Evolutionary conservation across 345 rosid genomes (phyloP), one percentile per base, ranked within the genome.

Genomic region (Cardiospermum halicacabum): DNA sequence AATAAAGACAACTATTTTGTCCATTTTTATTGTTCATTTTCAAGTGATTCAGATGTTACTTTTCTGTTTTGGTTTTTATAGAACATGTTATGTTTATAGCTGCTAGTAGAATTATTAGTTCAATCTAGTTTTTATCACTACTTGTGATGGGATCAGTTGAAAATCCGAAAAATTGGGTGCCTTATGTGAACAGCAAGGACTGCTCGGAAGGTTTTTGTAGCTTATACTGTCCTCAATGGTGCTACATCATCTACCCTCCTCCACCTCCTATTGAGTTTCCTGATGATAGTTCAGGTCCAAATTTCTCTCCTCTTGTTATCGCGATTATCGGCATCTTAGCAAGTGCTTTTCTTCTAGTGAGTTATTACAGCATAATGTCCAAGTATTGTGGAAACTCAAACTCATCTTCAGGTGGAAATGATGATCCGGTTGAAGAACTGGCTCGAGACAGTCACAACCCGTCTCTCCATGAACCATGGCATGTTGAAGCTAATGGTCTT

Each of bases 211-310:
- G 89, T 27, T 61, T 81, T 27, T 94, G 99, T 65, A 84, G 88
- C 67, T 64, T 83, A 18, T 73, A 80, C 63, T 94, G 96, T 39
- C 97, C 95, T 22, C 97, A 85, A 68, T 87, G 96, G 91, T 88
- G 99, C 78, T 84, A 80, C 81, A 67, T 75, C 45, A 72, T 80
- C 48, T 80, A 69, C 67, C 88, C 99, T 51, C 92, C 99, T 47
- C 92, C 97, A n/a, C 80, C 81, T 50, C 74, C 80, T 22, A 13
- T 59, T 28, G 36, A 65, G 0, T 68, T 77, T 63, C 67, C 80
- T 18, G 72, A 75, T 60, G 80, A 78, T 34, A 47, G 65, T 69
- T 78, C 95, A n/a, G 59, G 71, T 72, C 70, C 88, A 1, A 85
- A 36, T 53, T 80, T 87, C 55, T 85, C 99, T 50, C 99, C 99